Conservation (phyloP, 1,284 basidiomycete genomes). For the Mycosarcoma maydis region DNA sequence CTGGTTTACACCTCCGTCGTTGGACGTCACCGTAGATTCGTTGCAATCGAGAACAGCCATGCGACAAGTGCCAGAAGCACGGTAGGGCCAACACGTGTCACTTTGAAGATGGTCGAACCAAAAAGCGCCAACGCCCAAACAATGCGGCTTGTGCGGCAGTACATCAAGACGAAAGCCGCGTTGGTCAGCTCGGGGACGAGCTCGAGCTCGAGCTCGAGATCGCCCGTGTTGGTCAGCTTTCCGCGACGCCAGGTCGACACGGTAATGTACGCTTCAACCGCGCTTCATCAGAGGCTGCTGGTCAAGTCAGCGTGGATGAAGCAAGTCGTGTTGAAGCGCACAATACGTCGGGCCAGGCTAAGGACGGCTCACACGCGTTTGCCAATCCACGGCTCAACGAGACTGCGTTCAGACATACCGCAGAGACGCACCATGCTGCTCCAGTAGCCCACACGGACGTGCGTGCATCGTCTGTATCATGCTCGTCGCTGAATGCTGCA, state of each 20-base stretch:
- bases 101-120: conserved; percentile 2
- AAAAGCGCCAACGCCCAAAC: background rate
- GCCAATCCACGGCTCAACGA: too few species aligned
- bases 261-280: background rate
- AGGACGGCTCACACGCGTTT: too few species aligned
- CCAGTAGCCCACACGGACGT: too few species aligned
- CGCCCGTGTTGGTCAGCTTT: background rate
- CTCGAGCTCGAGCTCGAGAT: conserved; percentile 17
- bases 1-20: background rate
- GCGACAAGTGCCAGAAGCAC: conserved; percentile 25
- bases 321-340: too few species aligned
- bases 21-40: conserved; percentile 9
- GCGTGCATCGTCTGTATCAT: too few species aligned
- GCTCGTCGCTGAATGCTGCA: too few species aligned
- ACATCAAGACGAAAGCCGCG: conserved; percentile 5
- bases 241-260: background rate
- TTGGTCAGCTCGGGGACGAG: conserved; percentile 16
- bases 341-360: too few species aligned
- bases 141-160: background rate
- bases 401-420: too few species aligned
- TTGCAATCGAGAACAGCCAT: conserved; percentile 12
- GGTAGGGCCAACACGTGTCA: conserved; percentile 11
- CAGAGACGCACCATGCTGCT: too few species aligned
- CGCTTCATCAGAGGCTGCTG: too few species aligned
- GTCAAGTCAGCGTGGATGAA: too few species aligned